Percentiles rank a stretch among this genome's conserved stretches.
Conservation (phyloP, 1,284 basidiomycete species). For the Naganishia cerealis region DNA sequence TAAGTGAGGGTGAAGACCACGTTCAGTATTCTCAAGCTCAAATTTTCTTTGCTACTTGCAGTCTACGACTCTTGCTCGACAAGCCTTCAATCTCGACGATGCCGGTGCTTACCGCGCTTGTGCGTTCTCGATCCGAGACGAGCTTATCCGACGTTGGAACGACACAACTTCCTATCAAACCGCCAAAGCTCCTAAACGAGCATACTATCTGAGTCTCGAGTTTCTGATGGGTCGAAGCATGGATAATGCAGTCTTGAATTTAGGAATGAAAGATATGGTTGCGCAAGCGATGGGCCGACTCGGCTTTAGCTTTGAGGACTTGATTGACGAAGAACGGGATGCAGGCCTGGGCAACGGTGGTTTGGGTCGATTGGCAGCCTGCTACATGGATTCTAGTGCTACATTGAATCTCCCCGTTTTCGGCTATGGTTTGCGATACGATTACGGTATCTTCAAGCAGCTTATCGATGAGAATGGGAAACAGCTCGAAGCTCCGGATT, state of each 20-base stretch:
- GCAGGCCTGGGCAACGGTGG: constrained; percentile 70
- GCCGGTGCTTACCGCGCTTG: constrained; percentile 77
- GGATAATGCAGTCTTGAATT: constrained; percentile 84
- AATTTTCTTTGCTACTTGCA: not conserved
- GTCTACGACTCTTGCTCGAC: constrained; percentile 80
- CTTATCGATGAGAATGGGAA: constrained; percentile 69
- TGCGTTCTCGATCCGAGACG: constrained; percentile 73
- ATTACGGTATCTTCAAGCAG: constrained; percentile 93
- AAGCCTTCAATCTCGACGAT: constrained; percentile 81
- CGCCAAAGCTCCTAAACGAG: constrained; percentile 61
- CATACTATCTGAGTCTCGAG: constrained; percentile 82
- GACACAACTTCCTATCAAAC: constrained; percentile 53
- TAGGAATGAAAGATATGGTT: constrained; percentile 76
- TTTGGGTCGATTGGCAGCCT: constrained; percentile 85
- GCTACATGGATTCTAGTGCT: constrained; percentile 79
- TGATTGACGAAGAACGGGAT: constrained; percentile 82
- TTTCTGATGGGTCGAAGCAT: constrained; percentile 80
- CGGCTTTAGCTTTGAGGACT: constrained; percentile 66
- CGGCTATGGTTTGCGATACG: constrained; percentile 76
- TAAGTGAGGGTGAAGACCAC: constrained; percentile 6
- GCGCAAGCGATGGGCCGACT: constrained; percentile 67
- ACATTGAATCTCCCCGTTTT: constrained; percentile 79
- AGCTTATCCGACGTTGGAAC: constrained; percentile 63
- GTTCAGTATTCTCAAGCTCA: no score
- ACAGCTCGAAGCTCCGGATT: constrained; percentile 87